phyloP scores from a whole-genome alignment of 2,329 filamentous ascomycete genomes.

The Rhynchosporium secalis region DNA sequence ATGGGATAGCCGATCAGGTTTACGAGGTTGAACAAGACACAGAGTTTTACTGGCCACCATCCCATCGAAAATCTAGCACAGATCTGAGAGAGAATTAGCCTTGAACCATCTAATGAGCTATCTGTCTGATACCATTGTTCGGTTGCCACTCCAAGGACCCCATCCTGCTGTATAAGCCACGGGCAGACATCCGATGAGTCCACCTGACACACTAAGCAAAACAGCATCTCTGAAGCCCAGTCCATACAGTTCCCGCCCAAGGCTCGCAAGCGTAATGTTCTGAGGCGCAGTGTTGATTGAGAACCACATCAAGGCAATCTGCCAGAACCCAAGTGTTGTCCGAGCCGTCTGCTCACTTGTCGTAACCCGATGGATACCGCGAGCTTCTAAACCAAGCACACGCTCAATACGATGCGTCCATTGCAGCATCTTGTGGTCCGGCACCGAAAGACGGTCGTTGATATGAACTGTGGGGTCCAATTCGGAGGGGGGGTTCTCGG shows the following conservation, averaged over 20 bases:
- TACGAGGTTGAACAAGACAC: conserved; percentile 62
- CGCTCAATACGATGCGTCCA: conserved; percentile 31
- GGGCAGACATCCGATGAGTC: conserved; percentile 53
- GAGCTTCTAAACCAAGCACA: conserved; percentile 47
- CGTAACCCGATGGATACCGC: conserved; percentile 60
- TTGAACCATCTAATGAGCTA: too few species aligned
- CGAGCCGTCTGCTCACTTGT: conserved; percentile 51
- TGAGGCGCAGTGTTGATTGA: conserved; percentile 63
- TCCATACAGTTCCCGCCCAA: conserved; percentile 58
- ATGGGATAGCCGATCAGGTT: conserved; percentile 62
- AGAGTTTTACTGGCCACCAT: conserved; percentile 64
- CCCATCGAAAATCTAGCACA: conserved; percentile 63
- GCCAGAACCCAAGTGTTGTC: conserved; percentile 33
- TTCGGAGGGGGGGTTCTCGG: neutral
- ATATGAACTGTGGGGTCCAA: conserved; percentile 24
- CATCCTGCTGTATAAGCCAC: conserved; percentile 63
- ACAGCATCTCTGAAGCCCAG: conserved; percentile 58
- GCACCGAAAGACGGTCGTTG: conserved; percentile 12
- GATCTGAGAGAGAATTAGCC: conserved; percentile 24
- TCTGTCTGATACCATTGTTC: conserved; percentile 52
- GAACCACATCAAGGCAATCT: conserved; percentile 55
- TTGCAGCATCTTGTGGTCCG: conserved; percentile 24
- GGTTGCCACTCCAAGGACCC: conserved; percentile 60
- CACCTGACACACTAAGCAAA: conserved; percentile 58
- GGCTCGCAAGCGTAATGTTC: conserved; percentile 64